Evolutionary conservation across 768 basidiomycete genomes (phyloP), one percentile per base, ranked within the genome.

Genomic region (Agrocybe pediades): DNA sequence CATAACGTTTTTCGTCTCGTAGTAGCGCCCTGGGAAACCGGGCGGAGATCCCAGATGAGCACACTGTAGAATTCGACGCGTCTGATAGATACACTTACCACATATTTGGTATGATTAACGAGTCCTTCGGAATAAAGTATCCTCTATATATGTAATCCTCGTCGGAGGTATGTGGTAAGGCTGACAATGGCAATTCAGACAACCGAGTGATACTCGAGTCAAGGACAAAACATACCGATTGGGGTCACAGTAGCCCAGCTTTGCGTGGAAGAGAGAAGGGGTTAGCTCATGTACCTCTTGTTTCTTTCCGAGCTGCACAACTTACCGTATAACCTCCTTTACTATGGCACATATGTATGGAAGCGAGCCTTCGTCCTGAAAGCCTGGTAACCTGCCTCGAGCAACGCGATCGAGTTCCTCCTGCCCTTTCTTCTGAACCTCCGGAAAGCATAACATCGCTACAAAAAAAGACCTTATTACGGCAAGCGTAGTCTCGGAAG

Each of bases 121-220:
- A 11, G 49, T 54, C 58, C 48, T 60, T 56, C 9, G 58, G 58
- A 24, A 59, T 59, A 24, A 56, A 55, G 25, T 59, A 56, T n/a
- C 58, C 58, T n/a, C 50, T 39, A 23, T 59, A 60, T 20, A 52
- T 24, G 36, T 60, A 54, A 24, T 56, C 58, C 23, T 60, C 51
- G 16, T 40, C 46, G 1, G 47, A 26, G 42, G 26, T 41, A 36
- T 60, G 58, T 9, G 58, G 55, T 24, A 60, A 24, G 13, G 55
- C 58, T 19, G 55, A 11, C 24, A 59, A 19, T 7, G 29, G 36
- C 8, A 51, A 26, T 44, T 50, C 49, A 19, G 57, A 54, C 15
- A 7, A 30, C 8, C 8, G 15, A 7, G 15, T 30, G 15, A 7
- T 15, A 30, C 7, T 30, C 8, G 15, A 7, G 15, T 7, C 8